Evolutionary conservation across 164 flowering plant species (phyloP), one percentile per base, ranked within the genome.

Genomic region (Vitis amurensis): DNA sequence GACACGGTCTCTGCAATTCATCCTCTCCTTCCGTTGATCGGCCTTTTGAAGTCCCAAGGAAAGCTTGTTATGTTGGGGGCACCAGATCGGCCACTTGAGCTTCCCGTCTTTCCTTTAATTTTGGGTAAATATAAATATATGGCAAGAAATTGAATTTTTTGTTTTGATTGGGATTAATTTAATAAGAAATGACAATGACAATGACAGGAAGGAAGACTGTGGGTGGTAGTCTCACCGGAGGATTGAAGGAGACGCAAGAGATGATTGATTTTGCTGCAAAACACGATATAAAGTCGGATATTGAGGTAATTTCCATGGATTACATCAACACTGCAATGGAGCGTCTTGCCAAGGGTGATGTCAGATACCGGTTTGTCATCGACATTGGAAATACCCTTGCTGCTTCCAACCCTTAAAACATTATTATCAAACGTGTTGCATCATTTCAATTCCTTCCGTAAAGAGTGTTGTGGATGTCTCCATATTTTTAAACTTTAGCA

Each of bases 61-160:
- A 64, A 64, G 27, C 55, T 64, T 9, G n/a, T 64, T 17, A 12
- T 64, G 55, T 11, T 64, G 8, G 67, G 67, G 17, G 55, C 23
- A 16, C 67, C 56, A 1, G 56, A 15, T 13, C 50, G 3, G 56
- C 55, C 67, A 16, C 55, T 64, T 19, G 56, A 64, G 56, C 30
- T 50, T 11, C 67, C 67, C 5, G 56, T 14, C 29, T 50, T 49
- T 50, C 44, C 67, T 16, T 23, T 64, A 9, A 29, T 64, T 50
- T 1, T 48, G 55, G 67, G 67, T 64, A 37, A 61, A 50, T 19
- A 51, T 51, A 51, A 11, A 23, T 23, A 23, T 23, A 23, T 23
- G 23, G 23, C 23, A 23, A 23, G 23, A 23, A 23, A 23, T 23
- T 19, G 1, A 19, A 19, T 19, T 19, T 19, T 19, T 19, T 19